Base-by-base conservation (phyloP, 2,329 filamentous ascomycete species). In the Elsinoe fawcettii region DNA sequence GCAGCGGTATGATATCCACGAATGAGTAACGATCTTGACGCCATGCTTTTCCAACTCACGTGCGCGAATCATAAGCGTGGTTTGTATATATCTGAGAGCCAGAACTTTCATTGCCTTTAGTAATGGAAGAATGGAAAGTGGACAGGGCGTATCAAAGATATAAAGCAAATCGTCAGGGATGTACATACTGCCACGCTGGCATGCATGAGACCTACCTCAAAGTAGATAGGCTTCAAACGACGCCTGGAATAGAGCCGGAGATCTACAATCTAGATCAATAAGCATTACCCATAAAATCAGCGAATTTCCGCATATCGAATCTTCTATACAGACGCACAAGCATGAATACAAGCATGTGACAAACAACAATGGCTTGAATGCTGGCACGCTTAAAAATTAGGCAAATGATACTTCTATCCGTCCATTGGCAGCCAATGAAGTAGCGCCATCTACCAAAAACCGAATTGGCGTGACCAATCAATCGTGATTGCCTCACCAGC, bases 141-240 rank as follows among this genome's bases (percentile, higher is more conserved):
- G 46, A 34, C 16, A 25, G 8, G 27, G 12, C 5, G 34, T 37
- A 37, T 37, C 34, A 37, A 3, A n/a, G 9, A 32, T 51, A 34
- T 32, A 51, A 51, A 34, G 25, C 11, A 18, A n/a, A 25, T n/a
- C 18, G 25, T 32, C 46, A 34, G 27, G 46, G 46, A 32, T 34
- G 14, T 51, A 25, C 30, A 51, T 16, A 14, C 25, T 51, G 46
- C 46, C 46, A 51, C 46, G 46, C 46, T 51, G 46, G 46, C 46
- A 51, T 51, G 46, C 46, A 51, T 51, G 27, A 25, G n/a, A 51
- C 46, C 46, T 51, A 51, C 16, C 46, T 51, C 46, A 51, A 51
- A 51, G 46, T 34, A 51, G 46, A 51, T 51, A 51, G 27, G 46
- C 25, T 18, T 16, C 46, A 51, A 51, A 51, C 25, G 16, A 34